Evolutionary conservation across 257 asterid species (phyloP).

Genomic region (Capsicum chinense): DNA sequence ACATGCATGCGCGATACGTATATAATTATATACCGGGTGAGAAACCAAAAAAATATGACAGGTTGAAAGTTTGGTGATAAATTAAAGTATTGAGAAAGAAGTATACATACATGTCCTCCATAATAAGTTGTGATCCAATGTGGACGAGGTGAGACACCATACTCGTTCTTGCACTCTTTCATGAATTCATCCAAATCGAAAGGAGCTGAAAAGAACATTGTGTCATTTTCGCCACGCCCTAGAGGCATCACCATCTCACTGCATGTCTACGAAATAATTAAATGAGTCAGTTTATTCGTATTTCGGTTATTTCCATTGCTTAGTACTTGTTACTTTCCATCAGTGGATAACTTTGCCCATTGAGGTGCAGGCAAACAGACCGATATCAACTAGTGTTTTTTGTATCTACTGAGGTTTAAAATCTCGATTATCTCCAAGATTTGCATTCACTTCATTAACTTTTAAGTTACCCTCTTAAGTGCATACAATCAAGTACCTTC

Average conservation of each 20-base stretch:
- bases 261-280: conserved; percentile 37
- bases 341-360: background rate
- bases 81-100: background rate
- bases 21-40: background rate
- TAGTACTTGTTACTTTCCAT: too few relatives aligned
- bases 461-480: too few relatives aligned
- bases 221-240: conserved; percentile 39
- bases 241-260: conserved; percentile 53
- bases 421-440: background rate
- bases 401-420: background rate
- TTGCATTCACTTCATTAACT: background rate
- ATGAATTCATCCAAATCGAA: conserved; percentile 32
- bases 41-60: background rate
- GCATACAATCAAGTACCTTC: too few relatives aligned
- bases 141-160: conserved; percentile 49
- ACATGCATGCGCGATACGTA: background rate
- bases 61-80: background rate
- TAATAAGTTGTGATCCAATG: conserved; percentile 32
- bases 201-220: conserved; percentile 47
- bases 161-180: conserved; percentile 28
- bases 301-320: background rate
- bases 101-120: background rate
- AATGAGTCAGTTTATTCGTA: background rate
- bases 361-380: background rate
- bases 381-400: background rate